Base-by-base conservation (phyloP, 164 flowering plant species). In the Platanus orientalis region DNA sequence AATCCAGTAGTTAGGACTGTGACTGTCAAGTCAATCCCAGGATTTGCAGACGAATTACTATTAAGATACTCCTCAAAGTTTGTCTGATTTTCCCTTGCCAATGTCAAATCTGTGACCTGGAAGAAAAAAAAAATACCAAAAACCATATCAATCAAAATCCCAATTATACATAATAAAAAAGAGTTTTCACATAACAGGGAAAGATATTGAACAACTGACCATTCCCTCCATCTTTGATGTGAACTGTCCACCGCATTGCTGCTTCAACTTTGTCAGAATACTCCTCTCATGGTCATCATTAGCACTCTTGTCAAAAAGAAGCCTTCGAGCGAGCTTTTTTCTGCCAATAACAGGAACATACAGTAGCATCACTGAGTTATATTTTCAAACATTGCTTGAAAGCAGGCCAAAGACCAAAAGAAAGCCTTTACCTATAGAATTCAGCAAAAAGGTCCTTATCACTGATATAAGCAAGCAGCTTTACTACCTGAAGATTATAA, bases 211-310 rank as follows among this genome's bases (percentile, higher is more conserved):
- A 54, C 0, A 57, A 74, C 87, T 69, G 4, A 89, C 98, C 98
- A 90, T 92, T 26, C 98, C 94, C 81, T 92, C 98, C 98, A 92
- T 92, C 79, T 90, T 92, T 27, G 98, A 92, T 14, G 98, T 92
- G 73, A 92, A 92, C 78, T 92, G 98, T 48, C 96, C 93, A 69
- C 98, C 98, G 71, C 90, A 90, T 71, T 92, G 98, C 75, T 90
- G 95, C 75, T 92, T 92, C 77, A 92, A 66, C 71, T 92, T 92
- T 32, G 98, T 81, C 73, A 92, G 57, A 42, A 88, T 86, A 78
- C 93, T 84, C 73, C 96, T 80, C 67, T 92, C 98, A 71, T 90
- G 98, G 57, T 90, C 98, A 75, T 90, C 97, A 76, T 87, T 92
- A 16, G 93, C 93, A 77, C 96, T 92, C 85, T 83, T 85, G 67